phyloP scores from a whole-genome alignment of 225 moss, liverwort and hornwort genomes.

The Pleurozium schreberi region DNA sequence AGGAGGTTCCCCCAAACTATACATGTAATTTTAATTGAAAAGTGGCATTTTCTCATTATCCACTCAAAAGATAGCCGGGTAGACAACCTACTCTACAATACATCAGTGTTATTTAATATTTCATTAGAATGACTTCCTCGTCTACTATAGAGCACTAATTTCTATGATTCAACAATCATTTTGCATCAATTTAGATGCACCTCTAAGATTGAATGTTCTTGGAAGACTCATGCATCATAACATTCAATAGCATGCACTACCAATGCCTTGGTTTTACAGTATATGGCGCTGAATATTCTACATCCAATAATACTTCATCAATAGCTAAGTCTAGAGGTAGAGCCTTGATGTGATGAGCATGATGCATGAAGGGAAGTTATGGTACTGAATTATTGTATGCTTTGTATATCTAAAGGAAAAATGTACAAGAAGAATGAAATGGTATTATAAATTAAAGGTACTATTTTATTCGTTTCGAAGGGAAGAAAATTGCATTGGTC shows the following conservation, averaged over 20 bases:
- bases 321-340: not conserved
- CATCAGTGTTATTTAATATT: not conserved
- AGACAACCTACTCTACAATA: too few relatives aligned
- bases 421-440: not conserved
- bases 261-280: not conserved
- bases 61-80: too few relatives aligned
- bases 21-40: too few relatives aligned
- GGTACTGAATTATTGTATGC: not conserved
- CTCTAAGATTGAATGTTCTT: not conserved
- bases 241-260: not conserved
- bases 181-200: too few relatives aligned
- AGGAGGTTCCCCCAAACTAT: too few relatives aligned
- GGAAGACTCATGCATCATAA: not conserved
- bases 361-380: not conserved
- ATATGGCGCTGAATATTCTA: not conserved
- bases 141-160: rapidly evolving
- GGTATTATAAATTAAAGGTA: not conserved
- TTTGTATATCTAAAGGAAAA: not conserved
- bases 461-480: too few relatives aligned
- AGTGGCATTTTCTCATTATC: too few relatives aligned
- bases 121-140: not conserved
- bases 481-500: too few relatives aligned
- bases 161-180: not conserved
- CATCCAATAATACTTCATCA: too few relatives aligned
- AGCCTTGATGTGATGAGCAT: not conserved